Conservation (phyloP, 148 eudicot species). For the Arctostaphylos glauca region DNA sequence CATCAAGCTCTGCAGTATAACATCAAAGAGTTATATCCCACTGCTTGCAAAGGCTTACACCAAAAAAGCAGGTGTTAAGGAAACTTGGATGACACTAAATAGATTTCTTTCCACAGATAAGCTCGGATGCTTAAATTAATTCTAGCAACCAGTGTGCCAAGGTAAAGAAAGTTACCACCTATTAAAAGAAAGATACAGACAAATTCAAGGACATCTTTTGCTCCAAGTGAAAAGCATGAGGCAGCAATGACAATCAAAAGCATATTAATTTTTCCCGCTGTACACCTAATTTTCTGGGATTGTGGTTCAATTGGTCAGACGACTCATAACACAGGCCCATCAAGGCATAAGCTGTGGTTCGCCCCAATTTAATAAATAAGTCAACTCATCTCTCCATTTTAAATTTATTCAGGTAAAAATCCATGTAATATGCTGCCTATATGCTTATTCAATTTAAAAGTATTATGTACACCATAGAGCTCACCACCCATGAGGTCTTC, state of each 20-base stretch:
- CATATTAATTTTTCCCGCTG: no score
- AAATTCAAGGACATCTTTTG: not conserved
- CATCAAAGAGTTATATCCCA: not conserved
- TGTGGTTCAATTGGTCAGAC: no score
- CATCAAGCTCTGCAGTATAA: conserved; percentile 82
- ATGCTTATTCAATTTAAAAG: not conserved
- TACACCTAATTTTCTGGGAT: no score
- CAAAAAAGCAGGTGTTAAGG: not conserved
- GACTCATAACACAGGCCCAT: no score
- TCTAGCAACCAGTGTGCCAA: not conserved
- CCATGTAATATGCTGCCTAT: not conserved
- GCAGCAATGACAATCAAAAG: not conserved
- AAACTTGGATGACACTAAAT: not conserved
- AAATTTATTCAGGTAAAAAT: not conserved
- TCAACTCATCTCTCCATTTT: no score
- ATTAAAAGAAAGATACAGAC: not conserved
- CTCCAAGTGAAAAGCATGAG: not conserved
- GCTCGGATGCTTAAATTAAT: no score
- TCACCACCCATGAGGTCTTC: conserved; percentile 94
- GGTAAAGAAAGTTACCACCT: not conserved
- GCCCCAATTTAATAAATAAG: no score
- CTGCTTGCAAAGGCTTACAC: not conserved
- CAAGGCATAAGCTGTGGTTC: no score
- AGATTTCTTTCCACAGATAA: no score
- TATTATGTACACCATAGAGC: conserved; percentile 3